Evolutionary conservation across 2,329 filamentous ascomycete genomes (phyloP), one percentile per base, ranked within the genome.

Genomic region (Beauveria brongniartii): DNA sequence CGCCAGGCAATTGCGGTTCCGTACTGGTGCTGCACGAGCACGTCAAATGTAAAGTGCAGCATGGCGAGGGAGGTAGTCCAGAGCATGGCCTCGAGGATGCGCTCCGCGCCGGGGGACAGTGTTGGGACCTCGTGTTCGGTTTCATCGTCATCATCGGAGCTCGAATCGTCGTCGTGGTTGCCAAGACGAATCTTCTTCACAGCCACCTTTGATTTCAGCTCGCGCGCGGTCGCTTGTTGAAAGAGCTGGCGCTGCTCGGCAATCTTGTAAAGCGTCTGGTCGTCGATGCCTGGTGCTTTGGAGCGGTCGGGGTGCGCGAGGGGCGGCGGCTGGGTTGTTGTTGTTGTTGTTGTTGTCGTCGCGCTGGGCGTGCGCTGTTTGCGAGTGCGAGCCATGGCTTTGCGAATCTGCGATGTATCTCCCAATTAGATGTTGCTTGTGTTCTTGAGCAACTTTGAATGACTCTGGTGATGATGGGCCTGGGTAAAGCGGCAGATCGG

Each of bases 11-110:
- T 79, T 2, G 84, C 80, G 64, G 85, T 79, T n/a, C 85, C 83
- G 68, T 91, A 94, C 73, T 94, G 90, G 66, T 87, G 82, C 71
- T 91, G 88, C 24, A 92, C 89, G 12, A 94, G 78, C 43, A 92
- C 85, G 69, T 93, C 90, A 57, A 94, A 80, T 0, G 88, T 91
- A 66, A 92, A 86, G 70, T 93, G 89, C 55, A 92, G 74, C 78
- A 87, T 89, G 14, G 83, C 78, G 67, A 94, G 74, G 64, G 84
- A 85, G 12, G 83, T 74, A 7, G 78, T 80, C 81, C 82, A 88
- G 26, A 88, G 74, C 3, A 82, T 40, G 0, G 82, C 74, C 43
- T 88, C 84, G 63, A 85, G 72, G 53, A 83, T 66, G 34, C 81
- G 77, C 61, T 85, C 82, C 8, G 76, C 76, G 0, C 71, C 68